phyloP scores from a whole-genome alignment of 139 green algal species.

The Chlamydomonas sp. region DNA sequence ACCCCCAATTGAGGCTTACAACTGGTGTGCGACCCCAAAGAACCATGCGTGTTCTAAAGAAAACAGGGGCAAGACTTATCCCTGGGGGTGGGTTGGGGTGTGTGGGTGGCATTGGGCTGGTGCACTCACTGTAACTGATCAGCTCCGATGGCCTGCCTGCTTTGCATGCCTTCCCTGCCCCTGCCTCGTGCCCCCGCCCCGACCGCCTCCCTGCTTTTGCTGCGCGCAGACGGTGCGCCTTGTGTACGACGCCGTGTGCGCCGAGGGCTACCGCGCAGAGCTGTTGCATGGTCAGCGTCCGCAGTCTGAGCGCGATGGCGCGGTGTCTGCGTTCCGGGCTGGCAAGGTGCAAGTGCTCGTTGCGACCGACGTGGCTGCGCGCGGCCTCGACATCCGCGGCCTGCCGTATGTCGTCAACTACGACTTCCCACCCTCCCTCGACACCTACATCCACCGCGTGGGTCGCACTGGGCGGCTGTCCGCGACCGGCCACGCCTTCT shows the following conservation, averaged over 20 bases:
- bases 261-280: conserved; percentile 34
- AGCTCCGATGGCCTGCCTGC: no score
- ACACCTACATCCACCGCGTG: conserved; percentile 90
- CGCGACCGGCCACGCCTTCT: conserved; percentile 68
- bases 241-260: conserved; percentile 24
- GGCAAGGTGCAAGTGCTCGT: conserved; percentile 72
- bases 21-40: no score
- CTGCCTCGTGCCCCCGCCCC: not conserved
- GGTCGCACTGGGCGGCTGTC: conserved; percentile 83
- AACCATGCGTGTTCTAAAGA: no score
- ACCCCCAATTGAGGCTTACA: no score
- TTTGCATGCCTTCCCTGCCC: no score
- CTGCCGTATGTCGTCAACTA: conserved; percentile 86
- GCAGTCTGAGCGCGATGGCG: conserved; percentile 64
- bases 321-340: conserved; percentile 56
- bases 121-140: no score
- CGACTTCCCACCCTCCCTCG: conserved; percentile 74
- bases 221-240: conserved; percentile 37
- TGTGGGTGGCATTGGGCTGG: no score
- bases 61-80: no score
- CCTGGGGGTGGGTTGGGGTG: no score
- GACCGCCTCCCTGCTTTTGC: not conserved
- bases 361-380: conserved; percentile 74
- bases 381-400: conserved; percentile 69
- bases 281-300: conserved; percentile 72